A percentile compares a stretch with the other conserved stretches of the same genome.
These are phyloP conservation scores for Penicillium sp. DNA, from an alignment of 2,329 filamentous ascomycete species.

Conservation along the genomic window DNA sequence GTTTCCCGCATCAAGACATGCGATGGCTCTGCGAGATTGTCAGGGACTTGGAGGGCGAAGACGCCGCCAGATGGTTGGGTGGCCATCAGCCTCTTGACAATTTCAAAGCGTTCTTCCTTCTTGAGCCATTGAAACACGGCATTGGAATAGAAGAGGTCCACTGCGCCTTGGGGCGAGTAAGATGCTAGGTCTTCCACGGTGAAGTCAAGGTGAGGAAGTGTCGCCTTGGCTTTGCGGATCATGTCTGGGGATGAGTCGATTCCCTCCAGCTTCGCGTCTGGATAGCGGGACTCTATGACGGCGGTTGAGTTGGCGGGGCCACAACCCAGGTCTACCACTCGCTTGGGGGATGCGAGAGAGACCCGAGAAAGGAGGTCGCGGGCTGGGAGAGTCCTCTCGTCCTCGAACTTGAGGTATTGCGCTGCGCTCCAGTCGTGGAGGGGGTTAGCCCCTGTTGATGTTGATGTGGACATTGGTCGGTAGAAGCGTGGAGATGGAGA, in stretches of 20 bases:
- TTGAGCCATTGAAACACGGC: conserved; percentile 65
- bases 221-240: conserved; percentile 53
- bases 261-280: conserved; percentile 52
- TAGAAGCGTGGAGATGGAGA: background rate
- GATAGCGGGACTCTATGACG: conserved; percentile 54
- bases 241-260: conserved; percentile 62
- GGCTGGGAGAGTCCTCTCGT: conserved; percentile 58
- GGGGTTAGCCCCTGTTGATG: conserved; percentile 4
- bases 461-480: conserved; percentile 17
- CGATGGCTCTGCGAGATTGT: conserved; percentile 56
- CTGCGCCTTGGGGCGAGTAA: conserved; percentile 39
- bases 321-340: conserved; percentile 63
- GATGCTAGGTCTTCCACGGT: conserved; percentile 50
- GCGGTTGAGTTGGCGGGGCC: conserved; percentile 64
- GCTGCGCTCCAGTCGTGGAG: conserved; percentile 57
- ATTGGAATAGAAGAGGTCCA: conserved; percentile 60
- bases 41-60: conserved; percentile 59
- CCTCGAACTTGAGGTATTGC: conserved; percentile 61
- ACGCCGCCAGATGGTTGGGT: conserved; percentile 51
- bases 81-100: conserved; percentile 51
- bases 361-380: conserved; percentile 59
- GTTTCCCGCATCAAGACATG: conserved; percentile 57
- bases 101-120: conserved; percentile 46
- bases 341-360: conserved; percentile 43
- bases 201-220: conserved; percentile 52